Conservation (phyloP, 23 red algal species). For the Gracilaria domingensis region DNA sequence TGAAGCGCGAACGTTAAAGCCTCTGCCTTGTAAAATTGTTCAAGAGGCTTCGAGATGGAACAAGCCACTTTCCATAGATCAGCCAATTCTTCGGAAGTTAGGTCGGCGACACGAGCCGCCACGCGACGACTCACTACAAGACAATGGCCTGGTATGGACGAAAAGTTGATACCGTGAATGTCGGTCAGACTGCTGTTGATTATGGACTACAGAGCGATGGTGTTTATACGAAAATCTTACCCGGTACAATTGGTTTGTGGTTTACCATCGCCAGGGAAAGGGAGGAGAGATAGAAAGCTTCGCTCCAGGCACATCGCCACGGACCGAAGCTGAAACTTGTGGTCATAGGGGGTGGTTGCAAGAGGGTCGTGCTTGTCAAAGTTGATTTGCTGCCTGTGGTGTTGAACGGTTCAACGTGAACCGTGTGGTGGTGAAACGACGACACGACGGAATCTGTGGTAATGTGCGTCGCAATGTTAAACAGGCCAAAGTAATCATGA, state of each 20-base stretch:
- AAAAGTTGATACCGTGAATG: neutral
- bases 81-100: slow-evolving; percentile 63
- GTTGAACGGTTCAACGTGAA: too few relatives aligned
- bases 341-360: too few relatives aligned
- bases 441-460: too few relatives aligned
- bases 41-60: slow-evolving; percentile 41
- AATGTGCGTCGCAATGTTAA: too few relatives aligned
- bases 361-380: too few relatives aligned
- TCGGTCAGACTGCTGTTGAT: neutral
- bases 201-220: neutral
- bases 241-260: slow-evolving; percentile 83
- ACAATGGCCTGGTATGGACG: slow-evolving; percentile 59
- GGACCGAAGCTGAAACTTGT: slow-evolving; percentile 55
- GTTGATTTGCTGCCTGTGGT: too few relatives aligned
- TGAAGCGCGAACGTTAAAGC: slow-evolving; percentile 84
- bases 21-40: slow-evolving; percentile 44
- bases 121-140: slow-evolving; percentile 74
- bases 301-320: slow-evolving; percentile 23
- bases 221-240: slow-evolving; percentile 3
- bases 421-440: too few relatives aligned
- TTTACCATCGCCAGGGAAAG: slow-evolving; percentile 86
- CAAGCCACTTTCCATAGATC: slow-evolving; percentile 87
- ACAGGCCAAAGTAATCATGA: too few relatives aligned
- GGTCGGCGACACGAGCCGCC: slow-evolving; percentile 72
- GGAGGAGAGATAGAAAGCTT: slow-evolving; percentile 83